phyloP scores from a whole-genome alignment of 2,329 filamentous ascomycete genomes.

The Xylariaceae sp. region DNA sequence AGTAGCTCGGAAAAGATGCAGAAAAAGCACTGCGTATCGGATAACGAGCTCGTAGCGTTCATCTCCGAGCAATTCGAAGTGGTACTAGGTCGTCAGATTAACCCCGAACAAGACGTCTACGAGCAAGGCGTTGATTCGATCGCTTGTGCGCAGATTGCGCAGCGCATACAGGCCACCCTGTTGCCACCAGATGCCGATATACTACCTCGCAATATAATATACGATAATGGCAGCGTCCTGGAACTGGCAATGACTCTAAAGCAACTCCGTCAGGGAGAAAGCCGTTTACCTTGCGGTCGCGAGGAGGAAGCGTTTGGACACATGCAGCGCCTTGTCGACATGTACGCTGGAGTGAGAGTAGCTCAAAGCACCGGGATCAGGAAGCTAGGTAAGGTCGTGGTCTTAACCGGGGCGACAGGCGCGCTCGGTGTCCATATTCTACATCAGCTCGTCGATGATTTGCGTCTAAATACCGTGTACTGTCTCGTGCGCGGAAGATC shows the following conservation, averaged over 20 bases:
- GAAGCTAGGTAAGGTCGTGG: conserved; percentile 17
- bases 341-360: conserved; percentile 24
- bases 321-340: conserved; percentile 29
- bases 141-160: conserved; percentile 48
- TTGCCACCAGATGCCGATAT: conserved; percentile 9
- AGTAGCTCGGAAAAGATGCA: conserved; percentile 4
- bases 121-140: conserved; percentile 57
- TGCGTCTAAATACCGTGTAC: conserved; percentile 42
- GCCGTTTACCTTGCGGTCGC: neutral
- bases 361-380: neutral
- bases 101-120: conserved; percentile 48
- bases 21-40: conserved; percentile 20
- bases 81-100: conserved; percentile 28
- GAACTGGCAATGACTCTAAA: conserved; percentile 25
- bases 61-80: conserved; percentile 34
- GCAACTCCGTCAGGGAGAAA: neutral
- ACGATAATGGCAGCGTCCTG: conserved; percentile 52
- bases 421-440: conserved; percentile 47
- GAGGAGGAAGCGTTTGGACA: conserved; percentile 18
- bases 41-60: conserved; percentile 33
- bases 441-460: conserved; percentile 36
- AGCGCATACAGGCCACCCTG: conserved; percentile 28
- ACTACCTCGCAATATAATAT: conserved; percentile 53
- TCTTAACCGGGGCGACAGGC: conserved; percentile 29
- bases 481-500: conserved; percentile 51